These are phyloP conservation scores for Achlya hypogyna DNA, from an alignment of 352 stramenopile genomes.

Conservation along the genomic window DNA sequence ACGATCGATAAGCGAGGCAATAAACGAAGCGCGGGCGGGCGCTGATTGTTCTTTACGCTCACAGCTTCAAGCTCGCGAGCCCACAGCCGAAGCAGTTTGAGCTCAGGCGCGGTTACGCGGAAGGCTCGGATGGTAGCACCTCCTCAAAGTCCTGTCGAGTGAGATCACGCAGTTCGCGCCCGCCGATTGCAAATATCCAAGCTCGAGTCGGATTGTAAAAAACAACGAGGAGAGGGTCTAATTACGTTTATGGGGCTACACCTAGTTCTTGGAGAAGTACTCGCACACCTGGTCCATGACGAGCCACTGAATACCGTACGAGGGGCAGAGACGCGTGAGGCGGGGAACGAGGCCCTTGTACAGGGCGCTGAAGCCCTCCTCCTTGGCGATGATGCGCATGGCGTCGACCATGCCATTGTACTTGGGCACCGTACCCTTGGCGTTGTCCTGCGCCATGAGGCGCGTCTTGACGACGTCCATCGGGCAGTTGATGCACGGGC, in stretches of 20 bases:
- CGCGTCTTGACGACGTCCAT: slow-evolving; percentile 97
- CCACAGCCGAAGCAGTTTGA: not conserved
- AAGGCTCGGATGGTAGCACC: no score
- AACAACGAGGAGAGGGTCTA: not conserved
- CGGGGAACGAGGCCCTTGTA: slow-evolving; percentile 97
- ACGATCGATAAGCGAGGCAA: no score
- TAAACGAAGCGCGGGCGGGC: no score
- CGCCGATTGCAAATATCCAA: no score
- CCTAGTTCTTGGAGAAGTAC: slow-evolving; percentile 33
- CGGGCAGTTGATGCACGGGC: slow-evolving; percentile 83
- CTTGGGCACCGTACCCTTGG: slow-evolving; percentile 80
- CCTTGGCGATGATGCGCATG: slow-evolving; percentile 86
- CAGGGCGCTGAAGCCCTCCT: slow-evolving; percentile 90
- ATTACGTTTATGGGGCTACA: not conserved
- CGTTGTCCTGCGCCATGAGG: slow-evolving; percentile 86
- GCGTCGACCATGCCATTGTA: slow-evolving; percentile 91
- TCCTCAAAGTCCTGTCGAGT: no score
- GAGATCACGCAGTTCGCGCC: no score
- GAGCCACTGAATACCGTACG: slow-evolving; percentile 81
- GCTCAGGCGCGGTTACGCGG: not conserved
- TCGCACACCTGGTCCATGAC: slow-evolving; percentile 78
- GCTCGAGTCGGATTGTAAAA: no score
- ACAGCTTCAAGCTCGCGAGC: not conserved
- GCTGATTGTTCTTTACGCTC: no score
- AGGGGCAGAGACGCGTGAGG: slow-evolving; percentile 84